phyloP scores from a whole-genome alignment of 176 grass and related monocot genomes.

The Metroxylon sagu region DNA sequence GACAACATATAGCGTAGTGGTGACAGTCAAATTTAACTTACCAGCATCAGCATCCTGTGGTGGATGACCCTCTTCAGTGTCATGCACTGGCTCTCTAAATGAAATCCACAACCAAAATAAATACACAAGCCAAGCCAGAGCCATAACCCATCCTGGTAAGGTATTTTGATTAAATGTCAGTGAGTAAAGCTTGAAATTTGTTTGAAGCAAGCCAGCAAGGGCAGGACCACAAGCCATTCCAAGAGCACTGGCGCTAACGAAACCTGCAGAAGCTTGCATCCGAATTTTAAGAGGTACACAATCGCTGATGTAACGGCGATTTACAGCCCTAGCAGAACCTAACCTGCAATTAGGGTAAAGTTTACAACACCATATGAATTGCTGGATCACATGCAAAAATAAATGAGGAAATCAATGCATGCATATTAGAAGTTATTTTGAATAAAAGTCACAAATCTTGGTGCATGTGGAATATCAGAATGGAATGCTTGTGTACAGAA shows the following conservation, averaged over 20 bases:
- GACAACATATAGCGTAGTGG: not conserved
- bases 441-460: too few species aligned
- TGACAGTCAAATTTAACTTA: constrained; percentile 18
- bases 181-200: constrained; percentile 50
- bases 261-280: constrained; percentile 79
- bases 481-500: too few species aligned
- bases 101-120: constrained; percentile 74
- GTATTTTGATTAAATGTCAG: constrained; percentile 84
- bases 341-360: constrained; percentile 31
- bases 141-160: constrained; percentile 86
- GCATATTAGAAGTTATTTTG: too few species aligned
- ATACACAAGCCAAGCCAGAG: constrained; percentile 54
- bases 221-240: constrained; percentile 92
- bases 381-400: too few species aligned
- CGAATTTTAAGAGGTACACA: constrained; percentile 82
- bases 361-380: too few species aligned
- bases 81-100: constrained; percentile 55
- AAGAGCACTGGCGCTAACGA: constrained; percentile 91
- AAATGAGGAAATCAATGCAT: too few species aligned
- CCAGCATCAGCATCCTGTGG: constrained; percentile 30
- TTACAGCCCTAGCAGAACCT: constrained; percentile 85
- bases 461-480: too few species aligned
- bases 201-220: constrained; percentile 74
- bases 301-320: constrained; percentile 91
- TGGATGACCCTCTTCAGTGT: constrained; percentile 25